Percentiles rank a stretch among this genome's conserved stretches.
Evolutionary conservation across 768 basidiomycete genomes (phyloP).

Genomic region (Filobasidium floriforme): DNA sequence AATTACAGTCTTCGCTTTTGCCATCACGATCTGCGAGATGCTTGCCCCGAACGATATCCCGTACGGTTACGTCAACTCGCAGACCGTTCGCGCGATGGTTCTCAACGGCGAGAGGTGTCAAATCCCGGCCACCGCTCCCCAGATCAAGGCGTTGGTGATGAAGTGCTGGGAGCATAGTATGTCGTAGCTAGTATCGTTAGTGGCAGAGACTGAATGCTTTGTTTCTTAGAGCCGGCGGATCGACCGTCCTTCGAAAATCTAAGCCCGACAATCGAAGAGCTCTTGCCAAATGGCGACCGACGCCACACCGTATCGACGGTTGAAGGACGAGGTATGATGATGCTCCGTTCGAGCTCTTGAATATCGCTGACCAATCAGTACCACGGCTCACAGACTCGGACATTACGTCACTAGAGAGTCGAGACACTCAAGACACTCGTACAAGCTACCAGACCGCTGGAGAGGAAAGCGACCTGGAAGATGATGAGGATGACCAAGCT

Average conservation of each 20-base stretch:
- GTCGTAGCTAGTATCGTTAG: no score
- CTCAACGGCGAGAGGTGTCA: slow-evolving; percentile 27
- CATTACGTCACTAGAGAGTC: not conserved
- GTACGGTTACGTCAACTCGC: slow-evolving; percentile 25
- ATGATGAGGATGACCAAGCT: not conserved
- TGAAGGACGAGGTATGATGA: not conserved
- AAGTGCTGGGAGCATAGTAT: not conserved
- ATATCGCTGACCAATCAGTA: not conserved
- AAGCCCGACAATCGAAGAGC: not conserved
- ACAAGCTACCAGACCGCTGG: not conserved
- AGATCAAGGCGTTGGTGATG: not conserved
- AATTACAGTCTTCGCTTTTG: slow-evolving; percentile 61
- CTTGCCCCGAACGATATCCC: slow-evolving; percentile 23
- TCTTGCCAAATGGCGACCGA: not conserved
- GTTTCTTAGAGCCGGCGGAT: not conserved
- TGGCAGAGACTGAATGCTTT: not conserved
- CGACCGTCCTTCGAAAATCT: not conserved
- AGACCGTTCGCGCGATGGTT: not conserved
- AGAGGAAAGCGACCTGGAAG: not conserved
- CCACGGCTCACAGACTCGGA: not conserved
- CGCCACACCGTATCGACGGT: not conserved
- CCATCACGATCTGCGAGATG: slow-evolving; percentile 51
- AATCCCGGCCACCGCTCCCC: slow-evolving; percentile 38
- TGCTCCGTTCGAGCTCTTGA: not conserved
- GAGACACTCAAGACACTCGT: not conserved